Evolutionary conservation across 148 eudicot genomes (phyloP).

Genomic region (Persicaria maculosa): DNA sequence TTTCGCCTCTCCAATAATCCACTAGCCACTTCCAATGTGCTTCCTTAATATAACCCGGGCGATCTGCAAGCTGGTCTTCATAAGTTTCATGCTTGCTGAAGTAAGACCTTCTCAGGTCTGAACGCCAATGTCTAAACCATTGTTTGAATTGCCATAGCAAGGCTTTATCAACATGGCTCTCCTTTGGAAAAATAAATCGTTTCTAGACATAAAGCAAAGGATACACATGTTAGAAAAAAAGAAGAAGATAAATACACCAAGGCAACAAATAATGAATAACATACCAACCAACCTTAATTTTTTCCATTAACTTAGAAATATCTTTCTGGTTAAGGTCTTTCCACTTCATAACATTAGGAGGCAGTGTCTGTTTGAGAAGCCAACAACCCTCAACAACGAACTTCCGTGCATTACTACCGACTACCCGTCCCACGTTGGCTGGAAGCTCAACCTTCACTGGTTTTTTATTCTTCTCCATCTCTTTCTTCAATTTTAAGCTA

Average conservation of each 20-base stretch:
- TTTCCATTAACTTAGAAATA: slow-evolving; percentile 5
- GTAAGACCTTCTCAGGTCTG: slow-evolving; percentile 9
- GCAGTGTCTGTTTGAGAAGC: slow-evolving; percentile 10
- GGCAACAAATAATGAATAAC: not conserved
- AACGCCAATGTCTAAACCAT: slow-evolving; percentile 11
- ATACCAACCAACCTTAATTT: slow-evolving; percentile 2
- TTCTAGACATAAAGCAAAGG: not conserved
- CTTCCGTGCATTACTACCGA: slow-evolving; percentile 11
- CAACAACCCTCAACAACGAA: slow-evolving; percentile 9
- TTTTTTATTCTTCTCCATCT: not conserved
- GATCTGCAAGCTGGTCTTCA: slow-evolving; percentile 5
- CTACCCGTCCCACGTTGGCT: slow-evolving; percentile 5
- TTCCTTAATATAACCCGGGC: slow-evolving; percentile 4
- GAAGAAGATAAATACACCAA: not conserved
- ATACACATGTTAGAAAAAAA: not conserved
- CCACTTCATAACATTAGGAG: slow-evolving; percentile 4
- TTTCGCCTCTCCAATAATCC: slow-evolving; percentile 8
- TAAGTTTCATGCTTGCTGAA: slow-evolving; percentile 5
- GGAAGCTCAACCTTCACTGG: slow-evolving; percentile 11
- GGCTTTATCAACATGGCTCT: slow-evolving; percentile 12
- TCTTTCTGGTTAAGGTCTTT: slow-evolving; percentile 7
- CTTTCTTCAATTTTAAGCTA: slow-evolving; percentile 3
- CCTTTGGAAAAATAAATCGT: slow-evolving; percentile 6
- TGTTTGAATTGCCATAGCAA: slow-evolving; percentile 11
- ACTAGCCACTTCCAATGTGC: slow-evolving; percentile 11